Evolutionary conservation across 1,284 basidiomycete genomes (phyloP).

Genomic region (Phellopilus nigrolimitatus): DNA sequence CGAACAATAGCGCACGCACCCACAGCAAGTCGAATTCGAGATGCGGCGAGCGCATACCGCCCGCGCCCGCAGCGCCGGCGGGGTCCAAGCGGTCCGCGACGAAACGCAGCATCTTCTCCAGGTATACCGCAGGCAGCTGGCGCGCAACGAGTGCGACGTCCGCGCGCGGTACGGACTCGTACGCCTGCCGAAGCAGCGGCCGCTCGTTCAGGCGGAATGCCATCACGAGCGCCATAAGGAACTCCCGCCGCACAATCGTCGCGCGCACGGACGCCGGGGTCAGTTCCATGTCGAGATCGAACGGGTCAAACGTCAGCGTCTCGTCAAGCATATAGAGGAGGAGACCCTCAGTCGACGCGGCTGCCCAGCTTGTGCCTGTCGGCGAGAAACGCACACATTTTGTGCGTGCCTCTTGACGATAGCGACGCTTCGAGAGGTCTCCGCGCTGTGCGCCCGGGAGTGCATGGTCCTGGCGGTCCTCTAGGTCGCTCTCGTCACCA

Average conservation of each 20-base stretch:
- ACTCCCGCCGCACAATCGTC: conserved; percentile 62
- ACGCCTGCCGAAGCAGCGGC: conserved; percentile 72
- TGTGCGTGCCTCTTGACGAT: conserved; percentile 84
- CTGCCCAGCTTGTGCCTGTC: conserved; percentile 93
- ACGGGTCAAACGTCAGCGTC: conserved; percentile 87
- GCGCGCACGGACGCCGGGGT: conserved; percentile 82
- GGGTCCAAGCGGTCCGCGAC: conserved; percentile 75
- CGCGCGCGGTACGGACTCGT: conserved; percentile 72
- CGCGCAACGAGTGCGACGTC: conserved; percentile 79
- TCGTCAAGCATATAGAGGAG: conserved; percentile 94
- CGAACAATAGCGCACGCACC: conserved; percentile 73
- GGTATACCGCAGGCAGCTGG: conserved; percentile 78
- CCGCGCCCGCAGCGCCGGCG: background rate
- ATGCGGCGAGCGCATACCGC: conserved; percentile 59
- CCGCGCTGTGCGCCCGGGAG: conserved; percentile 86
- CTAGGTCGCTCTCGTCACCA: conserved; percentile 86
- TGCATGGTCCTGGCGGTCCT: conserved; percentile 79
- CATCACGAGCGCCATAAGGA: conserved; percentile 87
- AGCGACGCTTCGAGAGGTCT: conserved; percentile 85
- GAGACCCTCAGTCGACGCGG: conserved; percentile 92
- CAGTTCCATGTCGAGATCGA: conserved; percentile 93
- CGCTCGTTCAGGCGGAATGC: conserved; percentile 87
- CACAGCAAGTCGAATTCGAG: conserved; percentile 90
- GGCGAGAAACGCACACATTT: conserved; percentile 94
- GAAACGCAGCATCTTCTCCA: conserved; percentile 71